These are phyloP conservation scores for Botrytis paeoniae DNA, from an alignment of 2,329 filamentous ascomycete species.

Conservation along the genomic window DNA sequence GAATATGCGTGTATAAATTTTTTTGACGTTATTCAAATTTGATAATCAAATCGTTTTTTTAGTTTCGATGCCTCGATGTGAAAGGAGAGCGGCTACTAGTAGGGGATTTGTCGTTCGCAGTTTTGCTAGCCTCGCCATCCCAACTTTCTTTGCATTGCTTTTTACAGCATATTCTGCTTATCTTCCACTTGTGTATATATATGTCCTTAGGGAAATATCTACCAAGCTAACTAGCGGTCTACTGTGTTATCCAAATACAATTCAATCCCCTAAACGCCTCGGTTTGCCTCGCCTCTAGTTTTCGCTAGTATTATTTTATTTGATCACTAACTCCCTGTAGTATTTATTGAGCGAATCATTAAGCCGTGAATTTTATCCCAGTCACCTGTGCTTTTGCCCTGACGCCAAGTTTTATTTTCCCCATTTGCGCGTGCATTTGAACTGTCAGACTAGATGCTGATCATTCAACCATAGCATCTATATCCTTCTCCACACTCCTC, in stretches of 20 bases:
- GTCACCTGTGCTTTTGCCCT: neutral
- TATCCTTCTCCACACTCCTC: neutral
- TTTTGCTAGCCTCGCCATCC: neutral
- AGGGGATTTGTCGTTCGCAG: neutral
- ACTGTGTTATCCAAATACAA: neutral
- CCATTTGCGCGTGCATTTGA: neutral
- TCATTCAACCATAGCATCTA: constrained; percentile 18
- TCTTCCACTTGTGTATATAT: neutral
- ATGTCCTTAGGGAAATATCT: neutral
- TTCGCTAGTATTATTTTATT: neutral
- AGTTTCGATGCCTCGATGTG: neutral
- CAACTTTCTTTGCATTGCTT: neutral
- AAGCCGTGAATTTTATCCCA: neutral
- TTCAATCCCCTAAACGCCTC: neutral
- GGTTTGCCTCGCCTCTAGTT: neutral
- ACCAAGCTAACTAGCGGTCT: neutral
- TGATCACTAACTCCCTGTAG: neutral
- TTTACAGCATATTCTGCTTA: neutral
- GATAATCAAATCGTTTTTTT: neutral
- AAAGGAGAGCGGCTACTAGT: neutral
- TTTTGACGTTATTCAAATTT: neutral
- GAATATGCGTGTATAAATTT: too few species aligned
- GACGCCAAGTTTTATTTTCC: neutral
- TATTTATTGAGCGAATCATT: neutral
- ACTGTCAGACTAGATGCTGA: neutral